Percentiles rank a stretch among this genome's conserved stretches.
phyloP scores from a whole-genome alignment of 169 alveolate species.

The Babesia caballi region DNA sequence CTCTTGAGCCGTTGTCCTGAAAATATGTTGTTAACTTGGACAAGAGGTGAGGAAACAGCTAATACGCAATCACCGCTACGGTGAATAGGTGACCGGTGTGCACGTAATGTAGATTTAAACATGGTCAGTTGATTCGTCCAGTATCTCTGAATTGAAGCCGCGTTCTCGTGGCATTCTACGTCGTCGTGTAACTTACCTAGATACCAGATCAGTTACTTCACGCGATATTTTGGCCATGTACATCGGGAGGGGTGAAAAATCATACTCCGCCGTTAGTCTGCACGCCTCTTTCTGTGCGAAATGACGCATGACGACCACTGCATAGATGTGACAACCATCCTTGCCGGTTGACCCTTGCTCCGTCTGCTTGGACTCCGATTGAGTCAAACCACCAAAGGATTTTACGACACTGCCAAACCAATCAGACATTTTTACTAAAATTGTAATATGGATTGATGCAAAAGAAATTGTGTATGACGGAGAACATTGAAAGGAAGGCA shows the following conservation, averaged over 20 bases:
- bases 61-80: not conserved
- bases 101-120: not conserved
- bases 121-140: too few species aligned
- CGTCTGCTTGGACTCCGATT: conserved; percentile 13
- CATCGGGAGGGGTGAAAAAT: conserved; percentile 55
- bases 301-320: conserved; percentile 65
- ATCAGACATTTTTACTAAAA: not conserved
- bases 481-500: not conserved
- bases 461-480: not conserved
- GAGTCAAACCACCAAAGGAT: conserved; percentile 19
- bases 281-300: conserved; percentile 59
- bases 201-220: conserved; percentile 63
- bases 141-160: too few species aligned
- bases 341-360: not conserved
- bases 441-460: not conserved
- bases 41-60: too few species aligned
- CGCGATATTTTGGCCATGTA: conserved; percentile 61
- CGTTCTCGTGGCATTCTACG: too few species aligned
- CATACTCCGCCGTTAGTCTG: conserved; percentile 65
- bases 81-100: not conserved
- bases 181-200: too few species aligned
- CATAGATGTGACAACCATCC: conserved; percentile 63
- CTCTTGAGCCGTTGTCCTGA: conserved; percentile 61
- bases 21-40: too few species aligned
- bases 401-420: conserved; percentile 35